phyloP scores from a whole-genome alignment of 2,329 filamentous ascomycete species.

The Neofusicoccum ribis region DNA sequence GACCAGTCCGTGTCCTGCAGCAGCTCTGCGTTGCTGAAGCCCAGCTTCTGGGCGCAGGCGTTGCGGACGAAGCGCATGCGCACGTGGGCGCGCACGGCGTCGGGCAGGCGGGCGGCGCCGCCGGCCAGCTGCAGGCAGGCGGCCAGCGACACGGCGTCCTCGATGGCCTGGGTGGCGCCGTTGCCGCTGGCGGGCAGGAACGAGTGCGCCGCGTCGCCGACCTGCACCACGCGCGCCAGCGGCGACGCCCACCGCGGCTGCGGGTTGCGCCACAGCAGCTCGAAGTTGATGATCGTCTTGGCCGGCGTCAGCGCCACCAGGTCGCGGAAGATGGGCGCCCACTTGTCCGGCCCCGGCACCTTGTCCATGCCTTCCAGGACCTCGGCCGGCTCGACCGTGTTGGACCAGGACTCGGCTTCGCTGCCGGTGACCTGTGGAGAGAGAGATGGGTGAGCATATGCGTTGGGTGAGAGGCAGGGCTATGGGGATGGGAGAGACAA shows the following conservation, averaged over 20 bases:
- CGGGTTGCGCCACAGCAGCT: conserved; percentile 50
- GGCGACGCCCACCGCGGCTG: conserved; percentile 48
- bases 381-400: conserved; percentile 48
- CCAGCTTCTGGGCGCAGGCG: conserved; percentile 51
- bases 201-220: conserved; percentile 48
- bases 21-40: conserved; percentile 49
- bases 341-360: conserved; percentile 45
- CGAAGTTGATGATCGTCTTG: conserved; percentile 52
- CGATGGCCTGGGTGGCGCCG: conserved; percentile 50
- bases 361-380: conserved; percentile 48
- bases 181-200: conserved; percentile 48
- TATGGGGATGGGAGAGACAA: conserved; percentile 18
- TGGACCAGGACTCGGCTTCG: conserved; percentile 49
- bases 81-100: conserved; percentile 43
- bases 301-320: conserved; percentile 46
- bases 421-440: conserved; percentile 41
- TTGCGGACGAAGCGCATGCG: conserved; percentile 49
- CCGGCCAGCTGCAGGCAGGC: conserved; percentile 49
- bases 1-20: conserved; percentile 52
- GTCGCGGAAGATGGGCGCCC: conserved; percentile 48
- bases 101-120: conserved; percentile 32
- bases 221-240: conserved; percentile 44
- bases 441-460: neutral
- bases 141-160: conserved; percentile 48
- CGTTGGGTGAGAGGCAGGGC: neutral